Conservation (phyloP, 2,329 filamentous ascomycete species). For the Botrytis squamosa region DNA sequence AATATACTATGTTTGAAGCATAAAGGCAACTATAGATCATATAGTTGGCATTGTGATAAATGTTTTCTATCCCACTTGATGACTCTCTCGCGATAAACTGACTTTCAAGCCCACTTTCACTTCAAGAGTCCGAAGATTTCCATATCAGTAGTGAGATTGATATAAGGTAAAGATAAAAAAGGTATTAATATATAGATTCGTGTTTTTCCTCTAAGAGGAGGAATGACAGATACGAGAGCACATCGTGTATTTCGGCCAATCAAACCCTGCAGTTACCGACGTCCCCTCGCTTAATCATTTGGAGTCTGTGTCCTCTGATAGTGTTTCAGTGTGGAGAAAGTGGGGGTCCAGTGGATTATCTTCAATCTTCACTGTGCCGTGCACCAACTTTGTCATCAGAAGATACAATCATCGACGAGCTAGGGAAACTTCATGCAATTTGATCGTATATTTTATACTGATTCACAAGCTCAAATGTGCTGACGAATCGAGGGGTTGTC, state of each 20-base stretch:
- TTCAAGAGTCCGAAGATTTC: neutral
- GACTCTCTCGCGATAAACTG: neutral
- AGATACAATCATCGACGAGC: neutral
- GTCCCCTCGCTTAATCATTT: neutral
- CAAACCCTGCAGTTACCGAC: neutral
- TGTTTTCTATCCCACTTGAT: neutral
- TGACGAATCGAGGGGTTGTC: neutral
- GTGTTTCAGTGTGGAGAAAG: neutral
- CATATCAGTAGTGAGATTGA: neutral
- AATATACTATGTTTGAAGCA: too few relatives aligned
- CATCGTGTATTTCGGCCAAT: slow-evolving; percentile 1
- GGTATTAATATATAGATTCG: neutral
- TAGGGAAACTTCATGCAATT: neutral
- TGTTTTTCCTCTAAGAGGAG: neutral
- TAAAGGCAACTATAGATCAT: too few relatives aligned
- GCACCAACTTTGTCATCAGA: neutral
- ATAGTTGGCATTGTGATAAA: too few relatives aligned
- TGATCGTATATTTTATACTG: too few relatives aligned
- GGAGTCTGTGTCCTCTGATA: neutral
- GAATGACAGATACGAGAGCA: neutral
- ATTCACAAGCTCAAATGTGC: neutral
- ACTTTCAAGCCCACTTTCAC: neutral
- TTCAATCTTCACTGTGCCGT: neutral
- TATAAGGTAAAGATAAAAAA: neutral
- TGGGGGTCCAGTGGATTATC: neutral